Base-by-base conservation (phyloP, 148 eudicot genomes). In the Mesembryanthemum crystallinum region DNA sequence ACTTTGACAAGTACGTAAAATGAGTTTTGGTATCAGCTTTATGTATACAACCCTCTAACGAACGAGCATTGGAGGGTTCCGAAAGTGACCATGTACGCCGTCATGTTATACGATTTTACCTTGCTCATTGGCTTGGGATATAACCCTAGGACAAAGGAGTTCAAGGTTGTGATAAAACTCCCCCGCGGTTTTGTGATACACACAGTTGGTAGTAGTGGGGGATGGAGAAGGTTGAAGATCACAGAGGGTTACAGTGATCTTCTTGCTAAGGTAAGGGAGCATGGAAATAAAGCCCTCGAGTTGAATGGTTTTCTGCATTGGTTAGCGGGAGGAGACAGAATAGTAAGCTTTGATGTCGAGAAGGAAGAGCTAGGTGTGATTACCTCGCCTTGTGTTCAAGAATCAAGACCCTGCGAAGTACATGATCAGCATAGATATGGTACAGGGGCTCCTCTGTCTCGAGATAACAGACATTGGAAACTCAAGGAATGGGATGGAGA, bases 241-340 rank as follows among this genome's bases (percentile, higher is more conserved):
- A 24, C 3, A 1, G 8, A 55, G 14, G 78, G 35, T 35, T 1
- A 11, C 1, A 18, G 30, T 1, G 14, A 6, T 6, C 37, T 55
- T 32, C 55, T 24, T 0, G 24, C 24, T 2, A 32, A 32, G 23
- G n/a, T 75, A 23, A n/a, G 15, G 4, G 1, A 17, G 5, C 4
- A 55, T 37, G 24, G 0, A 0, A 33, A 4, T 7, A 15, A 33
- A 5, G 15, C 78, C 10, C 2, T 76, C 0, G 78, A 63, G 0
- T 25, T 76, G 33, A 76, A 66, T 28, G 78, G 55, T 29, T 17
- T 8, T 1, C 62, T 76, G 14, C 65, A 76, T 35, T 76, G 78
- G 78, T 25, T 30, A 20, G 72, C 37, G 28, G 54, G 54, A 8
- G 39, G 39, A 18, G 25, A 76, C 25, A n/a, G 21, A 7, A 66